Conservation (phyloP, 805 yeast genomes). For the Saccharomycopsis babjevae region DNA sequence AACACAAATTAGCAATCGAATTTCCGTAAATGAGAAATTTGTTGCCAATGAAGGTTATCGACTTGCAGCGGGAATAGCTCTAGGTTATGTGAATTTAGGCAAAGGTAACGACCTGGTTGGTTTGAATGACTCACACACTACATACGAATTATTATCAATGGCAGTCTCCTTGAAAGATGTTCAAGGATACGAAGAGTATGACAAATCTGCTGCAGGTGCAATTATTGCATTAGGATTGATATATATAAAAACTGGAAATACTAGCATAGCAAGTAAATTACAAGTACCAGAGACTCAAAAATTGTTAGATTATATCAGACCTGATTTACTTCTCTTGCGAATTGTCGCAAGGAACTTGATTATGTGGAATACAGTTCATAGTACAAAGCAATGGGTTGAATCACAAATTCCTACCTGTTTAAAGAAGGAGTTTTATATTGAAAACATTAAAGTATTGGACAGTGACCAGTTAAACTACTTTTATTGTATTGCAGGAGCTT, state of each 20-base stretch:
- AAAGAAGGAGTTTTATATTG: slow-evolving; percentile 24
- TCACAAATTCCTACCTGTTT: slow-evolving; percentile 43
- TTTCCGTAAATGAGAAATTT: slow-evolving; percentile 42
- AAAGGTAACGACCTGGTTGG: slow-evolving; percentile 54
- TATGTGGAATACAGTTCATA: slow-evolving; percentile 57
- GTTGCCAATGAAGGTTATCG: slow-evolving; percentile 71
- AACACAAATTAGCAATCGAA: slow-evolving; percentile 52
- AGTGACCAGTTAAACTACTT: slow-evolving; percentile 49
- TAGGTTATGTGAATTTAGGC: slow-evolving; percentile 79
- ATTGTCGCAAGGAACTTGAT: slow-evolving; percentile 56
- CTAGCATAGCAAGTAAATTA: slow-evolving; percentile 49
- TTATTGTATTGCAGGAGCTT: slow-evolving; percentile 63
- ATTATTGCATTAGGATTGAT: slow-evolving; percentile 66
- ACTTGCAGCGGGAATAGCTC: slow-evolving; percentile 76
- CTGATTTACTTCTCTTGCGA: slow-evolving; percentile 62
- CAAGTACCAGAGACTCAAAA: slow-evolving; percentile 50
- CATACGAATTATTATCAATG: slow-evolving; percentile 46
- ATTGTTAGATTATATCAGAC: slow-evolving; percentile 60
- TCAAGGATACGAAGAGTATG: slow-evolving; percentile 46
- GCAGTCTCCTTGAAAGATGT: slow-evolving; percentile 55
- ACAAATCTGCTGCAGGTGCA: slow-evolving; percentile 60
- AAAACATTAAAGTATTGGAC: slow-evolving; percentile 27
- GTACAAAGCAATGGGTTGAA: slow-evolving; percentile 44
- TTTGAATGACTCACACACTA: slow-evolving; percentile 51
- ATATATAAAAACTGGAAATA: slow-evolving; percentile 56